phyloP scores from a whole-genome alignment of 257 asterid species.

The Solanum sitiens region DNA sequence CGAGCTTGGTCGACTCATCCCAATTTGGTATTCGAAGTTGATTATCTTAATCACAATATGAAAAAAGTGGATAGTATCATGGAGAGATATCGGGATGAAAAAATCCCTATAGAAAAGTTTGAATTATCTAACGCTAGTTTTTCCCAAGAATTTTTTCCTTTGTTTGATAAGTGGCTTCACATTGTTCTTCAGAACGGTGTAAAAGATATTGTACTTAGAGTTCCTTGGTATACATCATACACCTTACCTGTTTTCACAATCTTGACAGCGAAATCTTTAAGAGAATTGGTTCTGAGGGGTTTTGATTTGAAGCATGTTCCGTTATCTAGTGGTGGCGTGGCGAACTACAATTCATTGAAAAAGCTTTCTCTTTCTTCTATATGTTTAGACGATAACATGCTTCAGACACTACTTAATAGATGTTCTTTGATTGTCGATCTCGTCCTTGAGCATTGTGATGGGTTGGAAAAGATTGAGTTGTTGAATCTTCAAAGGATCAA shows the following conservation, averaged over 20 bases:
- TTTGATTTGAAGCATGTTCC: too few species aligned
- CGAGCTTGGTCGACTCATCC: background rate
- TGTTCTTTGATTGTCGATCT: background rate
- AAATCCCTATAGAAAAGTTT: background rate
- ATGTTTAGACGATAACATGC: background rate
- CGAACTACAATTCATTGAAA: background rate
- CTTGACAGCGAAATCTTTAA: background rate
- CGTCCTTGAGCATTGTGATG: background rate
- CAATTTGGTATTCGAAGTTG: background rate
- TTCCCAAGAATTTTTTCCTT: too few species aligned
- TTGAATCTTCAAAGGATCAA: background rate
- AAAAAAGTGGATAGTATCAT: background rate
- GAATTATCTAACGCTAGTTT: background rate
- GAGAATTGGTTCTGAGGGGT: background rate
- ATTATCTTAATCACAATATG: background rate
- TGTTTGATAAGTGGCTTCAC: background rate
- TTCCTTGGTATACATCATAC: background rate
- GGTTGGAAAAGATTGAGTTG: background rate
- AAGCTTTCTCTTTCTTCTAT: background rate
- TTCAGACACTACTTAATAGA: background rate
- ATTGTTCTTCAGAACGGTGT: background rate
- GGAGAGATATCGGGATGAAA: background rate
- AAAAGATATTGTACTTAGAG: background rate
- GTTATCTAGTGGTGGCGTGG: too few species aligned
- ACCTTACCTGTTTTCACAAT: background rate